Evolutionary conservation across 2,329 filamentous ascomycete species (phyloP), one percentile per base, ranked within the genome.

Genomic region (Didymella segeticola): DNA sequence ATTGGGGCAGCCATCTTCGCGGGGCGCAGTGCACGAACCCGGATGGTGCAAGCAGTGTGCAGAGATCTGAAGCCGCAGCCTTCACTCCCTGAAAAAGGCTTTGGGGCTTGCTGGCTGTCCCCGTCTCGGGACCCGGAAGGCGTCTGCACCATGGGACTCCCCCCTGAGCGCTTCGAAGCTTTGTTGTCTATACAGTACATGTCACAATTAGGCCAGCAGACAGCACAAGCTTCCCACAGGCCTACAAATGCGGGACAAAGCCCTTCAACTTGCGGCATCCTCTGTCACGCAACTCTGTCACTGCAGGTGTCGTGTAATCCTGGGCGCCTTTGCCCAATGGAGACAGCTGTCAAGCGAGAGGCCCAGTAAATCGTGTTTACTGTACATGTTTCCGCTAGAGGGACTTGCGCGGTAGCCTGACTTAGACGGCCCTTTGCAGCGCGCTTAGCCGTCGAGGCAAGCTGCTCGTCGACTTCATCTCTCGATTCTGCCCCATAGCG

Each of bases 51-150:
- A 62, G 52, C n/a, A 62, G 22, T 23, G 43, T 48, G 51, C 53
- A 62, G 56, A 64, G 62, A 64, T 64, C 61, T 54, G 57, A 60
- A 66, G 60, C 62, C 66, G 62, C 63, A 66, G 57, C 58, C 62
- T 43, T 19, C 45, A 45, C 34, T 34, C 54, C 31, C 41, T 51
- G 48, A 41, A 39, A 47, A 47, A 56, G 63, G 62, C 65, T 56
- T 57, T 26, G 47, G 36, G 62, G 61, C 56, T 53, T 64, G 61
- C 59, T 62, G 56, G 49, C 58, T 57, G 47, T 55, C 47, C 53
- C 64, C 55, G 61, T 51, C 53, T 50, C 53, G 59, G 58, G 56
- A 60, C 48, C 51, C 60, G 60, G 62, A 56, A 60, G 61, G 63
- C 64, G 66, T 67, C 42, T 47, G 47, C 58, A 57, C 56, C 57